These are phyloP conservation scores for Dictyostelium citrinum DNA, from an alignment of 78 protist genomes.

Conservation along the genomic window DNA sequence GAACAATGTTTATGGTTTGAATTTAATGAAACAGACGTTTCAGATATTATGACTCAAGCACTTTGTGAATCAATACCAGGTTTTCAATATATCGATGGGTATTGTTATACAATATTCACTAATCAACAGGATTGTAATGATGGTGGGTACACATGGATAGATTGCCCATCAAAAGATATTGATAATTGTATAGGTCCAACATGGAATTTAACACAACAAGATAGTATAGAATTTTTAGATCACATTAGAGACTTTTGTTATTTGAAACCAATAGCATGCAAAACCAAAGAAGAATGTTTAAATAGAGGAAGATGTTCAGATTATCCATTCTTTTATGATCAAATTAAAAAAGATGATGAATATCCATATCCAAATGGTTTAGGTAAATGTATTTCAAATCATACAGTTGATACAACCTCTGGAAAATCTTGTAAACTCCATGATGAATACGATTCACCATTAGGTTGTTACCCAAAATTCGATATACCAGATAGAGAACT, in stretches of 20 bases:
- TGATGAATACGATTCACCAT: slow-evolving; percentile 34
- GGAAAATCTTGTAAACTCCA: neutral
- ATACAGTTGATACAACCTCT: neutral
- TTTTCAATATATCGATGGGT: neutral
- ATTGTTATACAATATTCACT: neutral
- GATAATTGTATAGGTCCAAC: neutral
- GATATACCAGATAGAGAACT: neutral
- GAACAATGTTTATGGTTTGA: neutral
- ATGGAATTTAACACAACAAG: neutral
- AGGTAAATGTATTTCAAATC: slow-evolving; percentile 40
- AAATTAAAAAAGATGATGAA: neutral
- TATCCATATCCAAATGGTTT: slow-evolving; percentile 10
- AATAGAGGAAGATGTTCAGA: slow-evolving; percentile 40
- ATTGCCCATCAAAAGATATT: neutral
- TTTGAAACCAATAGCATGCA: neutral
- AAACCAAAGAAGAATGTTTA: neutral
- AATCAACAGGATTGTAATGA: neutral
- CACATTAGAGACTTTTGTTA: neutral
- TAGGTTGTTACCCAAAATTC: neutral
- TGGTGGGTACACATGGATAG: neutral
- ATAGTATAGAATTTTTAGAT: neutral
- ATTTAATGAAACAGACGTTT: neutral
- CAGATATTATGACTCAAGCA: neutral
- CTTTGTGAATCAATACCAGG: neutral
- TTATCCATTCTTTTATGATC: neutral